Conservation (phyloP, 1,139 yeast genomes). For the Blastobotrys malaysiensis region DNA sequence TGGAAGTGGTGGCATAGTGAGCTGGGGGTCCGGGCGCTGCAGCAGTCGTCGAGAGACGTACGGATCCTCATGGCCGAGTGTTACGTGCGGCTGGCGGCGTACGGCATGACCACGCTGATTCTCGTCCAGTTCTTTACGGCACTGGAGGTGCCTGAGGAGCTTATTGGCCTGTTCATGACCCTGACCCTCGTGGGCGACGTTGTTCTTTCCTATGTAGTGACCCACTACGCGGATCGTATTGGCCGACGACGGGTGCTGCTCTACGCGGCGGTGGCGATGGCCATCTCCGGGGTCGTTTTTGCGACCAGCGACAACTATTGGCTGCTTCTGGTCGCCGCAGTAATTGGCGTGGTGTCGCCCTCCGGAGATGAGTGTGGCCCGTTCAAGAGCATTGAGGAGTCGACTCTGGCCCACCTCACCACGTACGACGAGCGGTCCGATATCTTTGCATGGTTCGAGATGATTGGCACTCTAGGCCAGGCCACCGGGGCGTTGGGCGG, state of each 20-base stretch:
- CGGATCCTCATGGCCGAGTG: constrained; percentile 65
- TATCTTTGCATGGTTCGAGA: constrained; percentile 64
- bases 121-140: constrained; percentile 62
- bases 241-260: constrained; percentile 68
- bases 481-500: constrained; percentile 68
- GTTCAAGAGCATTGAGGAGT: constrained; percentile 82
- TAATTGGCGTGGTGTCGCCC: constrained; percentile 72
- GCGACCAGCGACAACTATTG: constrained; percentile 47
- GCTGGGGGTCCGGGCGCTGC: constrained; percentile 17
- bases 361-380: constrained; percentile 94
- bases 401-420: constrained; percentile 76
- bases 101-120: constrained; percentile 78
- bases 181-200: constrained; percentile 79
- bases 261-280: constrained; percentile 66
- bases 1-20: constrained; percentile 8
- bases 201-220: constrained; percentile 58
- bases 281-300: constrained; percentile 61
- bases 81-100: constrained; percentile 67
- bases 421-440: constrained; percentile 62
- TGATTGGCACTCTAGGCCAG: constrained; percentile 67
- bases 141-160: constrained; percentile 49
- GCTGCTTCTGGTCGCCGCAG: constrained; percentile 58
- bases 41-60: constrained; percentile 41
- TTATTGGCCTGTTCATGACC: constrained; percentile 79
- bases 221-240: constrained; percentile 73